Conservation (phyloP, 2,329 filamentous ascomycete genomes). For the Leptographium flavum region DNA sequence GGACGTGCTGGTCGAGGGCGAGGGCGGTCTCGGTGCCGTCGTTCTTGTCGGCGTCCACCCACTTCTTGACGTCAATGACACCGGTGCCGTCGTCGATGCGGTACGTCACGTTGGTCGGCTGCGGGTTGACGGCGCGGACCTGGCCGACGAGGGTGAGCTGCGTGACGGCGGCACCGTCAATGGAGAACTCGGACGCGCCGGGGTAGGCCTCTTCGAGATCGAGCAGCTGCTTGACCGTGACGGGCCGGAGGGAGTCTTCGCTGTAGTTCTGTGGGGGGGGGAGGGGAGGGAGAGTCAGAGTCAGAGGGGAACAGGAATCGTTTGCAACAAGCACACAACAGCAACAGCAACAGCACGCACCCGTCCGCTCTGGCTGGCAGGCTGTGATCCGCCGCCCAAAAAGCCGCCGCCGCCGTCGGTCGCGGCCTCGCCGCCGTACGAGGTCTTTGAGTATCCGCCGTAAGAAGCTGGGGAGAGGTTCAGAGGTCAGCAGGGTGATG, state of each 20-base stretch:
- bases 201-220: slow-evolving; percentile 66
- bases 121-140: slow-evolving; percentile 72
- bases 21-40: slow-evolving; percentile 31
- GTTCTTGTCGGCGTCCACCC: slow-evolving; percentile 53
- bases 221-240: slow-evolving; percentile 89
- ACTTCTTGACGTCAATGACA: slow-evolving; percentile 79
- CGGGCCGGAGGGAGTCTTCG: slow-evolving; percentile 79
- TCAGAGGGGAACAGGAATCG: not conserved
- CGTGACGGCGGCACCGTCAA: slow-evolving; percentile 62
- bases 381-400: slow-evolving; percentile 44
- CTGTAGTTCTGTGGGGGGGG: slow-evolving; percentile 37
- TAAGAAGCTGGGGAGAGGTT: slow-evolving; percentile 28
- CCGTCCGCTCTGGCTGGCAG: slow-evolving; percentile 35
- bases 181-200: slow-evolving; percentile 55
- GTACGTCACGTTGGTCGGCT: slow-evolving; percentile 85
- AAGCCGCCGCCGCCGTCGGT: slow-evolving; percentile 50
- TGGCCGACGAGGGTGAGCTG: slow-evolving; percentile 81
- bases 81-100: slow-evolving; percentile 92
- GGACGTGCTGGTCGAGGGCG: slow-evolving; percentile 64
- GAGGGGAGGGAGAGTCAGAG: not conserved
- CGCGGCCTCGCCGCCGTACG: slow-evolving; percentile 40
- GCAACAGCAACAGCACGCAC: not conserved
- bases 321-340: not conserved
- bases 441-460: slow-evolving; percentile 31
- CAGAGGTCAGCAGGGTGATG: not conserved